Percentiles rank a stretch among this genome's conserved stretches.
Evolutionary conservation across 176 grass and related monocot genomes (phyloP).

Genomic region (Carex pumila): DNA sequence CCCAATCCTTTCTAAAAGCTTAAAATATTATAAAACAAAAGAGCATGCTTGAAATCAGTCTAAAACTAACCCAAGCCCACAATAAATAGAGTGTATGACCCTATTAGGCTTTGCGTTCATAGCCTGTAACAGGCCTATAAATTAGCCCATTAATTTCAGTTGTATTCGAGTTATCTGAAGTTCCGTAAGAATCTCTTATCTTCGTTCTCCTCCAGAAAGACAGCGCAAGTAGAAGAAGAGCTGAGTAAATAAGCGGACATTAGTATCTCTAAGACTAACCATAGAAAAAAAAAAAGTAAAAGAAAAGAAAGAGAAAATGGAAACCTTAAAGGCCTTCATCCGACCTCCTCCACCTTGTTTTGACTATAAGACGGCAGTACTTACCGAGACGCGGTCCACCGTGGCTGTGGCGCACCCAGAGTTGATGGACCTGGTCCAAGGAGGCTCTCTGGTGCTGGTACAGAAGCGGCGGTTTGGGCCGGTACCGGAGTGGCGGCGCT

Average conservation of each 20-base stretch:
- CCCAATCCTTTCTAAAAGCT: too few species aligned
- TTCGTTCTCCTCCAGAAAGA: not conserved
- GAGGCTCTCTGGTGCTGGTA: slow-evolving; percentile 66
- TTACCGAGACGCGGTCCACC: slow-evolving; percentile 50
- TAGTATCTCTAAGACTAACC: not conserved
- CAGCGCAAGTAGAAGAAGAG: not conserved
- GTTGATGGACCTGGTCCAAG: slow-evolving; percentile 59
- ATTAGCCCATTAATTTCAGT: not conserved
- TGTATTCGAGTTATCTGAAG: not conserved
- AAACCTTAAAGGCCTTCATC: slow-evolving; percentile 32
- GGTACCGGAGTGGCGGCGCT: slow-evolving; percentile 65
- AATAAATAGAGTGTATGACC: not conserved
- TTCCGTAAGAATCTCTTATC: not conserved
- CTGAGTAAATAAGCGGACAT: not conserved
- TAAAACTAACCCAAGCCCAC: not conserved
- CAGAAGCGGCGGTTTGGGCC: slow-evolving; percentile 70
- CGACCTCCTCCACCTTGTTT: slow-evolving; percentile 69
- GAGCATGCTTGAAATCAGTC: not conserved
- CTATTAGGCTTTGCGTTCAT: not conserved
- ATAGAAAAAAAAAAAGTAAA: not conserved
- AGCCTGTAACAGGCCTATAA: not conserved
- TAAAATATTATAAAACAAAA: not conserved
- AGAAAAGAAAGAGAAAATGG: not conserved
- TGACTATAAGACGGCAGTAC: slow-evolving; percentile 58
- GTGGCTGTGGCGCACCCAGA: slow-evolving; percentile 37